phyloP scores from a whole-genome alignment of 2,329 filamentous ascomycete genomes.

The Didymosphaeria variabile region DNA sequence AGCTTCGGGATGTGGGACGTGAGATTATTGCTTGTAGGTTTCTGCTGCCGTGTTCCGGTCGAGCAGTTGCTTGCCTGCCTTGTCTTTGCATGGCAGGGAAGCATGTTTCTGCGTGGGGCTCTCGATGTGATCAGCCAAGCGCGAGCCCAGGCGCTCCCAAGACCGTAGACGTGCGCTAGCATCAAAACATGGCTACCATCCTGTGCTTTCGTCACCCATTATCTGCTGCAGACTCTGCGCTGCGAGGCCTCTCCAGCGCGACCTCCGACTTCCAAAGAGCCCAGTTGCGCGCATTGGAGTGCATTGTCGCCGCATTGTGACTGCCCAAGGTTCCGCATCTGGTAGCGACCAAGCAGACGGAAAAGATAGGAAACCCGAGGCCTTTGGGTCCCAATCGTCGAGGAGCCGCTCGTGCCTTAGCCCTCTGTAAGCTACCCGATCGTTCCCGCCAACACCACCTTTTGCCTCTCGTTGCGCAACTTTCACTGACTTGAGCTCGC shows the following conservation, averaged over 20 bases:
- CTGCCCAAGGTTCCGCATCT: neutral
- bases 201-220: slow-evolving; percentile 10
- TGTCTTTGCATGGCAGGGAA: slow-evolving; percentile 8
- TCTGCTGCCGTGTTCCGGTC: neutral
- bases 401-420: slow-evolving; percentile 2
- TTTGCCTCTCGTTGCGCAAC: neutral
- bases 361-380: slow-evolving; percentile 1
- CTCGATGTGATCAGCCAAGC: slow-evolving; percentile 23
- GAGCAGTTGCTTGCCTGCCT: slow-evolving; percentile 1
- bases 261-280: slow-evolving; percentile 12
- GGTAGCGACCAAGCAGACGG: slow-evolving; percentile 8
- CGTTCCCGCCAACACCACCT: slow-evolving; percentile 8
- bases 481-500: neutral
- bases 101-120: neutral
- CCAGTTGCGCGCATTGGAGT: slow-evolving; percentile 22
- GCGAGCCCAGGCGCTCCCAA: slow-evolving; percentile 14
- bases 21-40: neutral
- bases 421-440: slow-evolving; percentile 20
- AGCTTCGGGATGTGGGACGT: neutral
- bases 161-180: slow-evolving; percentile 17
- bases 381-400: slow-evolving; percentile 22
- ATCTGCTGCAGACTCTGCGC: slow-evolving; percentile 13
- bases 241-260: slow-evolving; percentile 12
- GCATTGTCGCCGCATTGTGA: slow-evolving; percentile 23
- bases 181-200: slow-evolving; percentile 21